Evolutionary conservation across 2,329 filamentous ascomycete species (phyloP).

Genomic region (Penicillium italicum): DNA sequence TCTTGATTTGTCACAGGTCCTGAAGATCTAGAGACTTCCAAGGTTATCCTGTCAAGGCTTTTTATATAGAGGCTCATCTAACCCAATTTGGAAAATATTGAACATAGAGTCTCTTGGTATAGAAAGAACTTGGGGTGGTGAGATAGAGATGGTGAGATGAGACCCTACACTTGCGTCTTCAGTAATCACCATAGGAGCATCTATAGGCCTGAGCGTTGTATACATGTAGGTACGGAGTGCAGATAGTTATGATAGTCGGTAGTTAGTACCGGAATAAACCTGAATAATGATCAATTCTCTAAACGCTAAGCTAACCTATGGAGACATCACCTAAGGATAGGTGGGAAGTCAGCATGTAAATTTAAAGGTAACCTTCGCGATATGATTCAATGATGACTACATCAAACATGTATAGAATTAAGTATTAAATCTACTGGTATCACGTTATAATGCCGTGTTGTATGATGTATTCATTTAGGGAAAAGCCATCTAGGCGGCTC

Average conservation of each 20-base stretch:
- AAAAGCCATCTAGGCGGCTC: not conserved
- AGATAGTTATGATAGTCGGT: not conserved
- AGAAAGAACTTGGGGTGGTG: not conserved
- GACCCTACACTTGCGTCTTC: not conserved
- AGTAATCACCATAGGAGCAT: not conserved
- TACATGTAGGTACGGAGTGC: not conserved
- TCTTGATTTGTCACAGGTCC: not conserved
- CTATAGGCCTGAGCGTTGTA: constrained; percentile 2
- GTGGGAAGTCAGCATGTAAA: not conserved
- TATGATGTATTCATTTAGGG: not conserved
- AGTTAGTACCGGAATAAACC: not conserved
- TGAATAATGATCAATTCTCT: not conserved
- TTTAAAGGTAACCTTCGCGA: not conserved
- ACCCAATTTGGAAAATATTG: not conserved
- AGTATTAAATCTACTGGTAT: too few relatives aligned
- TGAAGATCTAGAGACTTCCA: not conserved
- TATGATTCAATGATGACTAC: not conserved
- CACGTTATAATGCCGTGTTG: not conserved
- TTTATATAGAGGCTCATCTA: not conserved
- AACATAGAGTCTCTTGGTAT: not conserved
- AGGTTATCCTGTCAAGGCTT: not conserved
- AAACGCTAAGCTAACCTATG: too few relatives aligned
- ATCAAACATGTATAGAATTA: not conserved
- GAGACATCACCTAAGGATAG: not conserved
- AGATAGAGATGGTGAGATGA: not conserved